A percentile compares a stretch with the other conserved stretches of the same genome.
Conservation (phyloP, 1,284 basidiomycete genomes). For the Porodaedalea pini region DNA sequence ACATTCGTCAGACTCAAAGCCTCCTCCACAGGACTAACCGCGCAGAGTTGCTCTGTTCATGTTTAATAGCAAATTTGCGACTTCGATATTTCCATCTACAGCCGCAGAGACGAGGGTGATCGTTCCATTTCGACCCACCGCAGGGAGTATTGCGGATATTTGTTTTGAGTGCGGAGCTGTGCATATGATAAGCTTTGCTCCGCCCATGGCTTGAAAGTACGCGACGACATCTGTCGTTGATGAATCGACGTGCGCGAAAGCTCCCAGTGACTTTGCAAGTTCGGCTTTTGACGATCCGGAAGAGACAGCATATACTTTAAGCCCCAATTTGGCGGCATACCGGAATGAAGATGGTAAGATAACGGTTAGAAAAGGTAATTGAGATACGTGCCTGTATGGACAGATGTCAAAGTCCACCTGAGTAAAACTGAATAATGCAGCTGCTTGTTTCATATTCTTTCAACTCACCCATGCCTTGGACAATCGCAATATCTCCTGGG, state of each 20-base stretch:
- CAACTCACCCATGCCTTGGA: slow-evolving; percentile 29
- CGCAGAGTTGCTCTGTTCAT: slow-evolving; percentile 23
- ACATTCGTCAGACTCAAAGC: slow-evolving; percentile 24
- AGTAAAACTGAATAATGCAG: neutral
- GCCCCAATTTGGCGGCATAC: slow-evolving; percentile 27
- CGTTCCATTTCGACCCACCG: slow-evolving; percentile 24
- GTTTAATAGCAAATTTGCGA: slow-evolving; percentile 23
- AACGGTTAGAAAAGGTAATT: neutral
- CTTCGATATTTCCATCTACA: slow-evolving; percentile 23
- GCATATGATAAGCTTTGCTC: slow-evolving; percentile 34
- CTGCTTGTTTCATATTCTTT: neutral
- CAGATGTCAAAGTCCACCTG: slow-evolving; percentile 31
- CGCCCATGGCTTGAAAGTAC: slow-evolving; percentile 36
- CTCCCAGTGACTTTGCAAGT: slow-evolving; percentile 30
- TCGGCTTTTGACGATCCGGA: slow-evolving; percentile 28
- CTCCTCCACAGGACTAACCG: slow-evolving; percentile 24
- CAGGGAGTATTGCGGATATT: slow-evolving; percentile 24
- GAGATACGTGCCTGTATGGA: slow-evolving; percentile 22
- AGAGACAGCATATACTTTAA: slow-evolving; percentile 28
- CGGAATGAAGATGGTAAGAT: neutral
- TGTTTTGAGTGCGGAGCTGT: slow-evolving; percentile 34
- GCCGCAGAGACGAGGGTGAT: slow-evolving; percentile 26
- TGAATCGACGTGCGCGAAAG: slow-evolving; percentile 27
- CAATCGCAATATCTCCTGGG: slow-evolving; percentile 23
- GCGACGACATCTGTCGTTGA: slow-evolving; percentile 26